Base-by-base conservation (phyloP, 768 basidiomycete species). In the Gyrodon lividus region DNA sequence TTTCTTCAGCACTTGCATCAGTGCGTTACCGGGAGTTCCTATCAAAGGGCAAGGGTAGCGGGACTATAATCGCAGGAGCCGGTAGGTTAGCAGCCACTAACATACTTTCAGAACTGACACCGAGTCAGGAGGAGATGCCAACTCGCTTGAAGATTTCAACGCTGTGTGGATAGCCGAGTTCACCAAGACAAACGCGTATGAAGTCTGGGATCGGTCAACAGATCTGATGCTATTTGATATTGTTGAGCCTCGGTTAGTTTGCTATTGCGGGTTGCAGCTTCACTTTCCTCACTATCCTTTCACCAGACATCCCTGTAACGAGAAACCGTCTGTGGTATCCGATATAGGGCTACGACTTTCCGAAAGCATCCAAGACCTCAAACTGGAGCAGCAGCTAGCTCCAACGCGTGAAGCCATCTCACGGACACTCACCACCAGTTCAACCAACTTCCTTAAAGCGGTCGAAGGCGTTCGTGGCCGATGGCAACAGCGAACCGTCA, bases 191-290 rank as follows among this genome's bases (percentile, higher is more conserved):
- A 83, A 86, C 58, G 93, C 94, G 0, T 95, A 84, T 66, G 83
- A 88, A 48, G 82, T 92, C 3, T 99, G 97, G 97, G 84, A 98
- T 44, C 75, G 81, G 40, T 81, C 84, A 35, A 98, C 97, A 1
- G 97, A 99, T 68, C 88, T 92, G 1, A 74, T 92, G 55, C 71
- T 98, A 10, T 99, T 99, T 64, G 97, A 99, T 65, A 90, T 98
- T 43, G 81, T 96, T 48, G 97, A 99, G 67, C 90, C 96, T 31
- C 77, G 90, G 92, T 93, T 54, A 23, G 57, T 59, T 46, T 45
- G 42, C 48, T 33, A 17, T n/a, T 5, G 10, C 17, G 10, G 35
- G n/a, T 47, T 3, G 38, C 41, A 20, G 17, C 34, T 30, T 33
- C 37, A 44, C 35, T 51, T 50, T 52, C 34, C 46, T 37, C 39